Percentiles rank a stretch among this genome's conserved stretches.
Evolutionary conservation across 345 rosid genomes (phyloP).

Genomic region (Carallia pectinifolia): DNA sequence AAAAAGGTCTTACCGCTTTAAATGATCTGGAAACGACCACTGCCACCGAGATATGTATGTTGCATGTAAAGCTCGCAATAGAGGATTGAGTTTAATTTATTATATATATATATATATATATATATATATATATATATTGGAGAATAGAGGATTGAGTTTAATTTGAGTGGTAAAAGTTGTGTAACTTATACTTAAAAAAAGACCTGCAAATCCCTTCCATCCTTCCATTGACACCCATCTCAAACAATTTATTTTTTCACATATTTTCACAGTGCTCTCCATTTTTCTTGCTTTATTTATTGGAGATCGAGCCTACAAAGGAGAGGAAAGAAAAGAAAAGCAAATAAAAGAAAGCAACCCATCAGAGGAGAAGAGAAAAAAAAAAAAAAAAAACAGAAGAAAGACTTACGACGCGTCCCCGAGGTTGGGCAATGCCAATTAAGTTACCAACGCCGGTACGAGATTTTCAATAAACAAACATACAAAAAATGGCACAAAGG

Average conservation of each 20-base stretch:
- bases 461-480: background rate
- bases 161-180: too few species aligned
- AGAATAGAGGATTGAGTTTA: too few species aligned
- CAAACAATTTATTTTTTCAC: conserved; percentile 15
- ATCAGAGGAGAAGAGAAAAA: conserved; percentile 5
- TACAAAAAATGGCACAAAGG: background rate
- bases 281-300: background rate
- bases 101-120: too few species aligned
- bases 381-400: background rate
- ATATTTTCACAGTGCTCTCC: background rate
- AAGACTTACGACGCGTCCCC: conserved; percentile 14
- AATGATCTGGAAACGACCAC: conserved; percentile 32
- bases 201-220: background rate
- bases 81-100: too few species aligned
- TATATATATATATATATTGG: too few species aligned
- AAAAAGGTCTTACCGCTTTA: background rate
- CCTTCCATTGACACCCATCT: background rate
- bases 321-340: background rate
- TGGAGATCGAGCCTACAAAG: background rate
- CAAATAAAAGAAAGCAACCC: conserved; percentile 16
- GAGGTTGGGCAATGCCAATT: background rate
- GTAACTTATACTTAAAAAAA: too few species aligned
- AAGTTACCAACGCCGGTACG: background rate
- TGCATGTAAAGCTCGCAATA: background rate
- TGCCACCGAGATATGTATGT: conserved; percentile 22